phyloP scores from a whole-genome alignment of 163 green algal species.

The Chlamydomonas reinhardtii region DNA sequence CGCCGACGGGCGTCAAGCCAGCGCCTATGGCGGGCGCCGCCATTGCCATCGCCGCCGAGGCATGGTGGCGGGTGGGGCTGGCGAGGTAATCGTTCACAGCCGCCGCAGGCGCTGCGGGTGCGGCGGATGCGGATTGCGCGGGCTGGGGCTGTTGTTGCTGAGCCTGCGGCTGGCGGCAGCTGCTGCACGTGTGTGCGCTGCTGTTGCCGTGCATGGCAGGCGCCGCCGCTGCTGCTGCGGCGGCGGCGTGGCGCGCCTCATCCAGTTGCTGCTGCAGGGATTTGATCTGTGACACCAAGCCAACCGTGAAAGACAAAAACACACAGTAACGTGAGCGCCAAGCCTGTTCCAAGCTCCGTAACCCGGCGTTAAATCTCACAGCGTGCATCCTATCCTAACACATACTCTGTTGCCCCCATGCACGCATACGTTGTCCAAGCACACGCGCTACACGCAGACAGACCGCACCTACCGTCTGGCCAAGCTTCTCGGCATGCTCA shows the following conservation, averaged over 20 bases:
- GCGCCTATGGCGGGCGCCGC: no score
- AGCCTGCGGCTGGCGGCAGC: background rate
- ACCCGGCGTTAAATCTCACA: no score
- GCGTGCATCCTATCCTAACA: no score
- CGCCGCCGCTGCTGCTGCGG: background rate
- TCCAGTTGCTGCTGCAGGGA: slow-evolving; percentile 29
- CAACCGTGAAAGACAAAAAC: background rate
- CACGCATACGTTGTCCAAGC: no score
- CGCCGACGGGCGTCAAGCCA: no score
- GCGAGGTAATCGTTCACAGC: background rate
- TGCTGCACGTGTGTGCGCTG: background rate
- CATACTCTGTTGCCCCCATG: no score
- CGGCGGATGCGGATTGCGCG: background rate
- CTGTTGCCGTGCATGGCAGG: background rate
- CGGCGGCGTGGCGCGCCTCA: background rate
- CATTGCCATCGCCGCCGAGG: background rate
- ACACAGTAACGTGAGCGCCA: no score
- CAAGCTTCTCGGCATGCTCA: background rate
- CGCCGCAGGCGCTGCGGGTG: background rate
- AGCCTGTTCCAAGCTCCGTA: no score
- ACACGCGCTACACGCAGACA: no score
- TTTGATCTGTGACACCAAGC: background rate
- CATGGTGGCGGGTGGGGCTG: background rate
- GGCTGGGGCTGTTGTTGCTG: background rate
- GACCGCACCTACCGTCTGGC: background rate